Percentiles rank a stretch among this genome's conserved stretches.
Evolutionary conservation across 805 yeast genomes (phyloP).

Genomic region (Zygosaccharomyces lentus): DNA sequence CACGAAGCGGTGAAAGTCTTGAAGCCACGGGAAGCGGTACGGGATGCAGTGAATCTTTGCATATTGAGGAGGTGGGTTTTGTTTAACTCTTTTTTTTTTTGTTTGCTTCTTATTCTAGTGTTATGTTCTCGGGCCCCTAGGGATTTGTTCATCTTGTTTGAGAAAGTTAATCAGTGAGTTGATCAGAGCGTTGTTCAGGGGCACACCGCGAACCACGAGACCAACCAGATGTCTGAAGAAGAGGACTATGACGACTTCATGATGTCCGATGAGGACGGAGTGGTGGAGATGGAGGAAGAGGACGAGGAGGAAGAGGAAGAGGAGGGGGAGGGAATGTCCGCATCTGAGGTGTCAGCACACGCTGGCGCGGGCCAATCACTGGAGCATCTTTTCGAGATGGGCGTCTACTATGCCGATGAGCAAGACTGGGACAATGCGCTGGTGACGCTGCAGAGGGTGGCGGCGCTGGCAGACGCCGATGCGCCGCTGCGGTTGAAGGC

Average conservation of each 20-base stretch:
- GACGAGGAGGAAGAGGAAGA: conserved; percentile 18
- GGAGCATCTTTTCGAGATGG: conserved; percentile 10
- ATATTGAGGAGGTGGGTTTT: not conserved
- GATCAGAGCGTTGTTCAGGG: not conserved
- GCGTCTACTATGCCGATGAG: conserved; percentile 13
- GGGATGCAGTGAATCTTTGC: not conserved
- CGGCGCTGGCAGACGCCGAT: not conserved
- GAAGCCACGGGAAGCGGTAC: conserved; percentile 22
- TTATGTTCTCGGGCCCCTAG: too few relatives aligned
- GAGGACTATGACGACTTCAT: conserved; percentile 32
- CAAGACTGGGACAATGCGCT: conserved; percentile 16
- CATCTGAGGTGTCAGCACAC: not conserved
- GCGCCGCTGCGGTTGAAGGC: not conserved
- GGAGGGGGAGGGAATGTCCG: conserved; percentile 13
- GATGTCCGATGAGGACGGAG: conserved; percentile 31
- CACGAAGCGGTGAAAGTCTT: conserved; percentile 23
- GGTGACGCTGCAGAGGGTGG: conserved; percentile 4
- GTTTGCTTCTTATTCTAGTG: too few relatives aligned
- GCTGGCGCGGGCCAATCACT: not conserved
- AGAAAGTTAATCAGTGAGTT: not conserved
- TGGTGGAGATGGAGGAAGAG: conserved; percentile 27
- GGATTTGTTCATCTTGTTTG: too few relatives aligned
- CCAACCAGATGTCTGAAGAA: conserved; percentile 18
- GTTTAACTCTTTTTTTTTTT: not conserved
- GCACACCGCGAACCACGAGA: not conserved